phyloP scores from a whole-genome alignment of 345 rosid species.

The Psidium friedrichsthalianum region DNA sequence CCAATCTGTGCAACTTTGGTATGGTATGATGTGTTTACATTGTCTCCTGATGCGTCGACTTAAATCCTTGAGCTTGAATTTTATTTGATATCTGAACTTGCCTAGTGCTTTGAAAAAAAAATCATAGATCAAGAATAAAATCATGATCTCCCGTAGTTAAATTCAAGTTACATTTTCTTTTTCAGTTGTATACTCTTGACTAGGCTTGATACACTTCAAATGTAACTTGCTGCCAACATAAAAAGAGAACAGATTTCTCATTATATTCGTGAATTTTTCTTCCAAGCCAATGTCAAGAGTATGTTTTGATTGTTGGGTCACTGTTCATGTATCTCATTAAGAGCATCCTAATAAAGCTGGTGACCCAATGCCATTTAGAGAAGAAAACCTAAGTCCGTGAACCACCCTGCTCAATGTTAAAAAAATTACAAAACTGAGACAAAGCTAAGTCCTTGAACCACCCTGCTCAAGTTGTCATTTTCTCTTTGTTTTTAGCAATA shows the following conservation, averaged over 20 bases:
- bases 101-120: neutral
- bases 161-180: neutral
- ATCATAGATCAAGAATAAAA: neutral
- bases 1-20: too few relatives aligned
- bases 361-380: neutral
- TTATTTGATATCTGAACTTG: neutral
- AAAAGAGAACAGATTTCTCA: neutral
- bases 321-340: neutral
- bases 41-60: too few relatives aligned
- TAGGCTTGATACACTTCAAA: neutral
- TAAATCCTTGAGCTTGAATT: neutral
- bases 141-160: neutral
- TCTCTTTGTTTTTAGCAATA: too few relatives aligned
- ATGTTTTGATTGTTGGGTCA: neutral
- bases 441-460: too few relatives aligned
- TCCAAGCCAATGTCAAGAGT: neutral
- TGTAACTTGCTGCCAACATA: neutral
- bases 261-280: neutral
- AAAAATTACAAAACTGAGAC: too few relatives aligned
- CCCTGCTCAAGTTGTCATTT: neutral
- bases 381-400: neutral
- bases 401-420: neutral
- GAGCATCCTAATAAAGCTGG: neutral
- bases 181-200: neutral
- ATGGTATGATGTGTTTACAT: too few relatives aligned